These are phyloP conservation scores for Candida coleopterorum DNA, from an alignment of 805 yeast species.

Conservation along the genomic window DNA sequence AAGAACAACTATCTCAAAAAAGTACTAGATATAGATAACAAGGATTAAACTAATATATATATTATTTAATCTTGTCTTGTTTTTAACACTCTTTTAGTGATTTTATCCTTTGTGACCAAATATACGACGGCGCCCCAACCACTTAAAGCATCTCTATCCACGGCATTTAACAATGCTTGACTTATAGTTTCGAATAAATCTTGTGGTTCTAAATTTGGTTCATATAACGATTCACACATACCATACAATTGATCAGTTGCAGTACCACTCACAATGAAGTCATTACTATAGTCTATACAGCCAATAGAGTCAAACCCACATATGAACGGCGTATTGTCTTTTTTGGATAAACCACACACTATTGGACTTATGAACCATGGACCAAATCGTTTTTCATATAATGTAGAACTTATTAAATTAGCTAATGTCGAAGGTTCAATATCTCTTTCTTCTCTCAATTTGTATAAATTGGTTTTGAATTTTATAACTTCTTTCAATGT, in stretches of 20 bases:
- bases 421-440: conserved; percentile 95
- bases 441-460: conserved; percentile 82
- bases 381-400: conserved; percentile 89
- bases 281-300: conserved; percentile 90
- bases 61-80: conserved; percentile 94
- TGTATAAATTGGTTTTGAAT: conserved; percentile 81
- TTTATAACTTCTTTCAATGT: conserved; percentile 81
- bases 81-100: conserved; percentile 78
- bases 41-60: too few relatives aligned
- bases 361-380: conserved; percentile 97
- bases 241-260: conserved; percentile 97
- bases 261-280: conserved; percentile 93
- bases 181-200: conserved; percentile 93
- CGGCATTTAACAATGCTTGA: conserved; percentile 90
- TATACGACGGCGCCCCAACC: conserved; percentile 99
- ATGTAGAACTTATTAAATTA: conserved; percentile 81
- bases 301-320: conserved; percentile 97
- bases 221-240: conserved; percentile 96
- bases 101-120: conserved; percentile 86
- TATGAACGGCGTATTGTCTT: conserved; percentile 78
- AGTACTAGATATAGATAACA: conserved; percentile 43
- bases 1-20: conserved; percentile 66
- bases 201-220: conserved; percentile 90
- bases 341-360: conserved; percentile 89
- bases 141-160: conserved; percentile 93